Evolutionary conservation across 306 rosid genomes (phyloP), one percentile per base, ranked within the genome.

Genomic region (Castanea crenata): DNA sequence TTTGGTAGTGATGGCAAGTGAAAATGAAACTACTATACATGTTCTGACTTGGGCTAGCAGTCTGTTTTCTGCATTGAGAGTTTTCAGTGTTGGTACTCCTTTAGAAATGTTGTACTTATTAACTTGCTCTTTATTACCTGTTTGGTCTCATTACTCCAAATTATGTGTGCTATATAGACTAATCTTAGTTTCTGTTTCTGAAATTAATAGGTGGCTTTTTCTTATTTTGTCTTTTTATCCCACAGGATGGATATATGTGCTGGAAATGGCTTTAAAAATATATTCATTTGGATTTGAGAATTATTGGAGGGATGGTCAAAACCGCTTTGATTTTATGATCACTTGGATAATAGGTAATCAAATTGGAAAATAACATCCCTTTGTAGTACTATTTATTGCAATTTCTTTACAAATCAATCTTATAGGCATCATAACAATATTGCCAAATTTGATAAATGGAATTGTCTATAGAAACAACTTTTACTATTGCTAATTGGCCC

Each of bases 261-360:
- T 93, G 55, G 99, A 95, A 85, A 95, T 95, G 99, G 87, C 85
- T 87, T 80, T 91, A 78, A 95, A 91, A 82, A 77, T 95, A 81
- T 95, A 89, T 82, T 74, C 99, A 5, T 90, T 34, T 84, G 99
- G 99, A 79, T 95, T 95, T 79, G 80, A 68, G 86, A 95, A 95
- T 84, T 95, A 95, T 82, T 95, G 97, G 99, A 92, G 90, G 74
- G 97, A 93, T 89, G 98, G 98, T 64, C 98, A 93, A 85, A 95
- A 93, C 80, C 91, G 82, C 76, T 95, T 95, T 85, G 99, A 95
- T 88, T 95, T 95, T 86, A 77, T 90, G 13, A 81, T 95, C 88
- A 93, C 98, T 0, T 88, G 83, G 93, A 82, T 85, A 75, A 95
- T 95, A 81, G 99, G 99, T 93, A 93, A 84, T 55, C 59, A 41